Conservation (phyloP, 108 stramenopile species). For the Cyclotella kingstonii region DNA sequence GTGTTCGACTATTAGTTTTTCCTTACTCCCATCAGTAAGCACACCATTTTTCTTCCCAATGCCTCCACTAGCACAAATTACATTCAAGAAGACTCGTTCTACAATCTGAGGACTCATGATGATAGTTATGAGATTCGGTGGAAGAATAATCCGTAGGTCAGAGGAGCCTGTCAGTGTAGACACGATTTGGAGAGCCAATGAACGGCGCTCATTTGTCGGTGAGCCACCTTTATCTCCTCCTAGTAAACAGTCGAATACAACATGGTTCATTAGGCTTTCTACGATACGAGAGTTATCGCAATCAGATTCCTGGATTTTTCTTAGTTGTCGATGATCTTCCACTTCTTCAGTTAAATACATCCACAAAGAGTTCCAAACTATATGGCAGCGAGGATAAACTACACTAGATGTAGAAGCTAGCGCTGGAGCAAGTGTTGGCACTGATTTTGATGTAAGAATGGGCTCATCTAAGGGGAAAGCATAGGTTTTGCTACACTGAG, state of each 20-base stretch:
- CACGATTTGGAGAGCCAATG: conserved; percentile 61
- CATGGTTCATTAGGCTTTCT: conserved; percentile 48
- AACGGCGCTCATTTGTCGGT: conserved; percentile 61
- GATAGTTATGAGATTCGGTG: conserved; percentile 45
- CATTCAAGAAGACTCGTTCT: conserved; percentile 57
- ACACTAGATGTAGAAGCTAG: conserved; percentile 60
- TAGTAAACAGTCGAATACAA: conserved; percentile 46
- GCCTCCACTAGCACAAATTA: conserved; percentile 54
- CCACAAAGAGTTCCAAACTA: conserved; percentile 84
- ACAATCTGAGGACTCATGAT: conserved; percentile 52
- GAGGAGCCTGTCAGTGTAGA: conserved; percentile 56
- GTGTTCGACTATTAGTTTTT: conserved; percentile 16
- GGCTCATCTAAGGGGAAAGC: conserved; percentile 50
- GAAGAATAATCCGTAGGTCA: conserved; percentile 36
- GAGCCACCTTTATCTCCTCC: conserved; percentile 32
- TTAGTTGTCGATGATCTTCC: conserved; percentile 14
- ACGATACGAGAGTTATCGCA: conserved; percentile 37
- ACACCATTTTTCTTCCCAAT: conserved; percentile 16
- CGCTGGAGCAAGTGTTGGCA: conserved; percentile 43
- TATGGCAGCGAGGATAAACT: conserved; percentile 71
- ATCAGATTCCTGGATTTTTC: conserved; percentile 21
- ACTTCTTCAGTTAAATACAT: conserved; percentile 51
- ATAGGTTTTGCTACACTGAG: conserved; percentile 11
- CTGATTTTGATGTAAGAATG: conserved; percentile 50
- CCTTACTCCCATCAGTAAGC: conserved; percentile 3